Evolutionary conservation across 2,329 filamentous ascomycete genomes (phyloP).

Genomic region (Trichoderma citrinoviride): DNA sequence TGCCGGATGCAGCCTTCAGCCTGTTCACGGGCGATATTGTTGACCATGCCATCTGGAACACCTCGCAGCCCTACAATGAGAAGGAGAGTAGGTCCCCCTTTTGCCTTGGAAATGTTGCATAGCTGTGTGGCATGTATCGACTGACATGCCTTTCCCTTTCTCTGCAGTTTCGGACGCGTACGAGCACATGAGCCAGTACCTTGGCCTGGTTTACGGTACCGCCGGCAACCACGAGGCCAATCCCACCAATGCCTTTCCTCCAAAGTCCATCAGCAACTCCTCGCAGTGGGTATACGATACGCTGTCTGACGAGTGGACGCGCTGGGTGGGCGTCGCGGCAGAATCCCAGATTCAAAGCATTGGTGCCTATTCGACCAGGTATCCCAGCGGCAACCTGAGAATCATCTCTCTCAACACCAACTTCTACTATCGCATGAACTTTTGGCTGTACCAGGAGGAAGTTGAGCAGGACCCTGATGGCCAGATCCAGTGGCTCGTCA

Average conservation of each 20-base stretch:
- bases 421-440: constrained; percentile 58
- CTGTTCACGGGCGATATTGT: constrained; percentile 61
- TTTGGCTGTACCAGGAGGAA: constrained; percentile 51
- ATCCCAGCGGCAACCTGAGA: constrained; percentile 47
- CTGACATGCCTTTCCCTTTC: neutral
- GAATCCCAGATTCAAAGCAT: constrained; percentile 37
- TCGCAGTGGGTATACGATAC: constrained; percentile 54
- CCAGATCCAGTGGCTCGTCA: constrained; percentile 53
- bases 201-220: constrained; percentile 50
- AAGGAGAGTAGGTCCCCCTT: constrained; percentile 29
- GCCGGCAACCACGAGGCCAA: constrained; percentile 57
- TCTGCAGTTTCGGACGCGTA: constrained; percentile 46
- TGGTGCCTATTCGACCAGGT: constrained; percentile 50
- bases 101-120: neutral
- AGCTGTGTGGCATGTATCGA: too few relatives aligned
- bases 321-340: constrained; percentile 43
- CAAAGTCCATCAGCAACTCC: constrained; percentile 38
- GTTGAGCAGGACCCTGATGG: constrained; percentile 49
- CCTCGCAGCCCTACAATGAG: constrained; percentile 36
- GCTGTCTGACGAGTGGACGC: constrained; percentile 46
- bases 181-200: constrained; percentile 41
- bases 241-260: constrained; percentile 52
- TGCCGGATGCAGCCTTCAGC: constrained; percentile 49
- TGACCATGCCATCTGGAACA: constrained; percentile 52
- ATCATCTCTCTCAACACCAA: constrained; percentile 61